phyloP scores from a whole-genome alignment of 2,329 filamentous ascomycete species.

The Monosporascus sp. region DNA sequence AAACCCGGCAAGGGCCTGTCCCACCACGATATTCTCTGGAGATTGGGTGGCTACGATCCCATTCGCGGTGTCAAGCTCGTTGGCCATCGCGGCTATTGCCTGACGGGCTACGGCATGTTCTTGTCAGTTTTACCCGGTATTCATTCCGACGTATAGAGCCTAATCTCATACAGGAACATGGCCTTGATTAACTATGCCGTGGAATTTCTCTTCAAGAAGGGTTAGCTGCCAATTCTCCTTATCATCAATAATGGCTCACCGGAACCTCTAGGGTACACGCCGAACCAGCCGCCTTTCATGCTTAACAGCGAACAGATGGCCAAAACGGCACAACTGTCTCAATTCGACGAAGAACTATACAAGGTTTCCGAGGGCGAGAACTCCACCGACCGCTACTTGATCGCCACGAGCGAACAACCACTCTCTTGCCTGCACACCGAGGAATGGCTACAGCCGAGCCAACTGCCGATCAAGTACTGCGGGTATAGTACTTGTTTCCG shows the following conservation, averaged over 20 bases:
- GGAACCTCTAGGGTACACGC: constrained; percentile 37
- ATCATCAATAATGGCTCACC: too few relatives aligned
- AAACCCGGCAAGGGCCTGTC: constrained; percentile 68
- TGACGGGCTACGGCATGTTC: constrained; percentile 85
- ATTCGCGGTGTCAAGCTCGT: constrained; percentile 92
- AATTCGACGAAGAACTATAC: constrained; percentile 98
- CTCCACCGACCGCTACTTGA: constrained; percentile 76
- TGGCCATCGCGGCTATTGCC: constrained; percentile 89
- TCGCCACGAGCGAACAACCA: constrained; percentile 88
- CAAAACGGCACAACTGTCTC: constrained; percentile 93
- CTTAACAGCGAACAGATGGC: constrained; percentile 84
- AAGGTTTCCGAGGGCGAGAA: constrained; percentile 88
- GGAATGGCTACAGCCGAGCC: constrained; percentile 82
- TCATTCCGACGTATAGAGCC: too few relatives aligned
- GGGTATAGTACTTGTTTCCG: constrained; percentile 95
- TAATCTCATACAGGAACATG: constrained; percentile 51
- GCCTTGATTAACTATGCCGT: constrained; percentile 93
- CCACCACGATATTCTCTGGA: constrained; percentile 88
- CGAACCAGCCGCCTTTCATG: constrained; percentile 90
- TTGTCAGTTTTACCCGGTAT: constrained; percentile 31
- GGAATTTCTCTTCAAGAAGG: constrained; percentile 77
- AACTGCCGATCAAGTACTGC: constrained; percentile 87
- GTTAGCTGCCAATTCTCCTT: constrained; percentile 42
- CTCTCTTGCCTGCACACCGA: constrained; percentile 88
- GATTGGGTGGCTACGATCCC: constrained; percentile 87